Base-by-base conservation (phyloP, 345 rosid genomes). In the Excoecaria agallocha region DNA sequence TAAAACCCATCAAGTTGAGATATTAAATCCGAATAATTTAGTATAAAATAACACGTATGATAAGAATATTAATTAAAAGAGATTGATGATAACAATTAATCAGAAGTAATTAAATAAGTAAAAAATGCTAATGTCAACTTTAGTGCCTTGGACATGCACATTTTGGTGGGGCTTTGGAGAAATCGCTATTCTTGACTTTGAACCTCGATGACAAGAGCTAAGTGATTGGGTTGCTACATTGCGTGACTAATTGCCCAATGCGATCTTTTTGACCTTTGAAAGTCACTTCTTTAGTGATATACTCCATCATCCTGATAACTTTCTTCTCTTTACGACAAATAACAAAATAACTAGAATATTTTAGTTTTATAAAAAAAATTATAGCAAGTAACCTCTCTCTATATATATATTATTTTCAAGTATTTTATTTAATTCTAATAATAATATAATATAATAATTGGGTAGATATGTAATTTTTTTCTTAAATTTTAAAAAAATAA, bases 101-200 rank as follows among this genome's bases (percentile, higher is more conserved):
- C 43, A 45, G 7, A 16, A 4, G 16, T n/a, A 54, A 70, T 63
- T 12, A 8, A 10, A 20, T 51, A 17, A 74, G 12, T 15, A 64
- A 63, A 15, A 71, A 6, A 5, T 5, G 19, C 63, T 41, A 51
- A 49, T 38, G 69, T 72, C 62, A 68, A 11, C 57, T 19, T 72
- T 55, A 68, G 56, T 67, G 74, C 24, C 6, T 37, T 50, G 62
- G 69, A 71, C 56, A 35, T 62, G 60, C n/a, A 52, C 41, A 5
- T 49, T 24, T 63, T 59, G 78, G 46, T 43, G 72, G 74, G 67
- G 76, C 79, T 45, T 81, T 73, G 86, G 68, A 49, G 65, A 76
- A 73, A 74, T 68, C 81, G 82, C 55, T 17, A 9, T 35, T 22
- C 12, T 78, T 56, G 74, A 55, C 56, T 54, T 41, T 12, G 22